Evolutionary conservation across 345 rosid species (phyloP), one percentile per base, ranked within the genome.

Genomic region (Hirschfeldia incana): DNA sequence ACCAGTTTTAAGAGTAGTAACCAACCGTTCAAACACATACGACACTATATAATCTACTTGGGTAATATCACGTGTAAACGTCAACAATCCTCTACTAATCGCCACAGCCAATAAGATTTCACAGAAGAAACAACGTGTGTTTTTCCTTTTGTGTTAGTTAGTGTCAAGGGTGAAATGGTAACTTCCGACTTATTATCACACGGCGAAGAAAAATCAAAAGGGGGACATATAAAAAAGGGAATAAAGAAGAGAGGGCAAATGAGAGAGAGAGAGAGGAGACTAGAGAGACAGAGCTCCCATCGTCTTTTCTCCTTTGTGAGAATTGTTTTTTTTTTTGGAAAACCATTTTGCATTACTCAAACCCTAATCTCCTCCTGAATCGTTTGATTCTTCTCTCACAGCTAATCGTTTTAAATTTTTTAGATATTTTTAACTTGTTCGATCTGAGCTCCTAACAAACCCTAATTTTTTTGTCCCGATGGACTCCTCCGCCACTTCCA

Each of bases 271-370:
- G 53, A 1, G 44, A 11, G 66, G 28, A 72, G 73, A 67, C 58
- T 65, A 67, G 26, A 51, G 73, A 78, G 81, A 72, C 73, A 59
- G 58, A 77, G 73, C 69, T 77, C 49, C 72, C 82, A 44, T 79
- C 82, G 78, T 79, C 82, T 39, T 79, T 79, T 78, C 77, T 78
- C 77, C 77, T 39, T 73, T 73, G 72, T 72, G 62, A 58, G 69
- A 33, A 55, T 64, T 29, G 28, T 34, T 34, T 5, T 34, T 36
- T 34, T 36, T 36, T 65, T 58, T 65, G 36, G 36, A 62, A 73
- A 67, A 44, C 63, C 69, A 3, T 32, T 63, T 27, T 16, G 37
- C 17, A 13, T 15, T 29, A 69, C 79, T 51, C 68, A 69, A 80
- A 75, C 76, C 83, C 79, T 80, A 80, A 57, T 66, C 79, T 70